A percentile compares a stretch with the other conserved stretches of the same genome.
These are phyloP conservation scores for Auxenochlorella pyrenoidosa DNA, from an alignment of 139 green algal genomes.

Conservation along the genomic window DNA sequence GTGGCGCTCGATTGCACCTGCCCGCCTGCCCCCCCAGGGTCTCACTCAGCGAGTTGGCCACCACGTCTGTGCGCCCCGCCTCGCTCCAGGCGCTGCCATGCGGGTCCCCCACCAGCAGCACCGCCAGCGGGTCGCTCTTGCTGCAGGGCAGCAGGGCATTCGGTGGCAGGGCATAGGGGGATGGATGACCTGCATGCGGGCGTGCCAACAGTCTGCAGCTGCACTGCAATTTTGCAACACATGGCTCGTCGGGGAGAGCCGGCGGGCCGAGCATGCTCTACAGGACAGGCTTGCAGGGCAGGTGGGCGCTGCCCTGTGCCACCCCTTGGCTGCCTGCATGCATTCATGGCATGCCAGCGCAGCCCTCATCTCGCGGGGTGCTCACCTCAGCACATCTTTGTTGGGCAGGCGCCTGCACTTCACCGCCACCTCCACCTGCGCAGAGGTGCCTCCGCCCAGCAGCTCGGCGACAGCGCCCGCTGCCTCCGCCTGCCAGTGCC, in stretches of 20 bases:
- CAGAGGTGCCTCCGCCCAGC: background rate
- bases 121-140: slow-evolving; percentile 47
- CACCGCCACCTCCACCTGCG: background rate
- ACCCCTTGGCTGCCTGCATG: too few species aligned
- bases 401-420: slow-evolving; percentile 25
- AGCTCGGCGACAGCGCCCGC: slow-evolving; percentile 16
- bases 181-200: background rate
- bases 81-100: slow-evolving; percentile 23
- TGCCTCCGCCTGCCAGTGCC: slow-evolving; percentile 14
- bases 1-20: too few species aligned
- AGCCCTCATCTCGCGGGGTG: background rate
- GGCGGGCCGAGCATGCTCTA: background rate
- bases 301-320: too few species aligned
- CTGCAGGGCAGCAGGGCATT: background rate
- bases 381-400: slow-evolving; percentile 10
- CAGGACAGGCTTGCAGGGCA: too few species aligned
- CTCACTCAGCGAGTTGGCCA: slow-evolving; percentile 47
- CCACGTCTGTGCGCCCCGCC: slow-evolving; percentile 44
- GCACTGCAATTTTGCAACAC: background rate
- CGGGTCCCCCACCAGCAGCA: slow-evolving; percentile 31
- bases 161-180: background rate
- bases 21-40: too few species aligned
- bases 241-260: background rate
- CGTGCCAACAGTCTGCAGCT: background rate
- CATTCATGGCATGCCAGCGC: too few species aligned